Percentiles rank a stretch among this genome's conserved stretches.
Conservation (phyloP, 306 rosid species). For the Quercus mongolica region DNA sequence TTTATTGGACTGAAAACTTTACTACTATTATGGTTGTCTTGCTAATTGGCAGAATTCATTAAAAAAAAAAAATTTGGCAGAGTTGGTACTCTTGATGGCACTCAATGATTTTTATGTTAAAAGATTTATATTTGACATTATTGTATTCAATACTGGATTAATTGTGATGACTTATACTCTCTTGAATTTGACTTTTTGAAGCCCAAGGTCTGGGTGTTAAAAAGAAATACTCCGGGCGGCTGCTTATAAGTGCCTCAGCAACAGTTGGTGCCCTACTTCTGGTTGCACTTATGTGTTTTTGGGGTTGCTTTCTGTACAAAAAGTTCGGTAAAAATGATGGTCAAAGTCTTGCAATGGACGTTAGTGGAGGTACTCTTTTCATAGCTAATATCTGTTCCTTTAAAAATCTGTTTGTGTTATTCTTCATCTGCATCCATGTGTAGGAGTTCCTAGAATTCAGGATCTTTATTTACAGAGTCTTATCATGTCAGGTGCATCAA, state of each 20-base stretch:
- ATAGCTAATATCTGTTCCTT: constrained; percentile 21
- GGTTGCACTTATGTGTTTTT: constrained; percentile 99
- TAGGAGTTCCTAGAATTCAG: constrained; percentile 22
- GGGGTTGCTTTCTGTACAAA: constrained; percentile 97
- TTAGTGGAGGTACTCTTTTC: constrained; percentile 71
- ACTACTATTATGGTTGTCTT: constrained; percentile 2
- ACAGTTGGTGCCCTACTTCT: constrained; percentile 96
- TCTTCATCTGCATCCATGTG: constrained; percentile 14
- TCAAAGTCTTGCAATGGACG: constrained; percentile 70
- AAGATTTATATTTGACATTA: background rate
- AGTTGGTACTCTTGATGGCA: constrained; percentile 12
- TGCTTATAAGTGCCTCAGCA: constrained; percentile 96
- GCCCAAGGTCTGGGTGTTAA: constrained; percentile 59
- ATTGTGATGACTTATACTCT: constrained; percentile 14
- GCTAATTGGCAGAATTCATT: background rate
- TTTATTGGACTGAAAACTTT: background rate
- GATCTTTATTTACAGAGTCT: constrained; percentile 18
- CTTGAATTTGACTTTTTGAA: constrained; percentile 27
- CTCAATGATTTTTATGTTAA: constrained; percentile 3
- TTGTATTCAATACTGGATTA: constrained; percentile 15
- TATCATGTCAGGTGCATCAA: constrained; percentile 74
- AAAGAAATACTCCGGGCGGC: constrained; percentile 87
- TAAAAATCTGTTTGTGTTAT: constrained; percentile 10
- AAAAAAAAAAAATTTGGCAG: background rate
- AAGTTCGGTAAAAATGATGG: constrained; percentile 80